These are phyloP conservation scores for Berkeleyomyces rouxiae DNA, from an alignment of 2,329 filamentous ascomycete genomes.

Conservation along the genomic window DNA sequence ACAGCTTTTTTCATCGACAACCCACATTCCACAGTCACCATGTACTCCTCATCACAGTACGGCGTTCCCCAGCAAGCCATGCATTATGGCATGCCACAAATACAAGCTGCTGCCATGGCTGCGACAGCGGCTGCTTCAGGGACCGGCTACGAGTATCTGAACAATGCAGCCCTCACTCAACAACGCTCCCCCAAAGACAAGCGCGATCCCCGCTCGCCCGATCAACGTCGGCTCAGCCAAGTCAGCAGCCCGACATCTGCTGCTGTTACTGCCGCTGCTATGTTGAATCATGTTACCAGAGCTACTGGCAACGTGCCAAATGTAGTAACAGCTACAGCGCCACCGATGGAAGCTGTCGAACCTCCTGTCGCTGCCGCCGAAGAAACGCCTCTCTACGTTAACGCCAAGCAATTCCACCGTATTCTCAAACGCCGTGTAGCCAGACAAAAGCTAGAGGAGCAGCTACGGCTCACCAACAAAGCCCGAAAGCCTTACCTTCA, in stretches of 20 bases:
- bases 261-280: conserved; percentile 54
- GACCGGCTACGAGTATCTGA: conserved; percentile 56
- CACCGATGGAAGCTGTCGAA: conserved; percentile 63
- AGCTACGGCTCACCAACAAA: conserved; percentile 79
- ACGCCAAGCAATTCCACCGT: conserved; percentile 95
- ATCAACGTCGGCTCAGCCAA: conserved; percentile 54
- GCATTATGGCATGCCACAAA: conserved; percentile 69
- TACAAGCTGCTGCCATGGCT: conserved; percentile 84
- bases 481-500: conserved; percentile 93
- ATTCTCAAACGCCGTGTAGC: conserved; percentile 90
- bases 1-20: neutral
- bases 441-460: conserved; percentile 83
- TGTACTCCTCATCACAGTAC: conserved; percentile 58
- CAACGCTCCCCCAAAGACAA: conserved; percentile 34
- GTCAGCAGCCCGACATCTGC: conserved; percentile 60
- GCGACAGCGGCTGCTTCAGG: conserved; percentile 82
- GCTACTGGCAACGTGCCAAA: conserved; percentile 55
- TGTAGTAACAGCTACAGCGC: conserved; percentile 48
- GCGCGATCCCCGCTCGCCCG: conserved; percentile 57
- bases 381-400: conserved; percentile 91
- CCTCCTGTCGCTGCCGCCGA: conserved; percentile 49
- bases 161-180: conserved; percentile 40
- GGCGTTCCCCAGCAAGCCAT: conserved; percentile 57
- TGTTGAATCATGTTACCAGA: conserved; percentile 52
- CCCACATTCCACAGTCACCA: conserved; percentile 22